Evolutionary conservation across 2,329 filamentous ascomycete species (phyloP), one percentile per base, ranked within the genome.

Genomic region (Karstenula rhodostoma): DNA sequence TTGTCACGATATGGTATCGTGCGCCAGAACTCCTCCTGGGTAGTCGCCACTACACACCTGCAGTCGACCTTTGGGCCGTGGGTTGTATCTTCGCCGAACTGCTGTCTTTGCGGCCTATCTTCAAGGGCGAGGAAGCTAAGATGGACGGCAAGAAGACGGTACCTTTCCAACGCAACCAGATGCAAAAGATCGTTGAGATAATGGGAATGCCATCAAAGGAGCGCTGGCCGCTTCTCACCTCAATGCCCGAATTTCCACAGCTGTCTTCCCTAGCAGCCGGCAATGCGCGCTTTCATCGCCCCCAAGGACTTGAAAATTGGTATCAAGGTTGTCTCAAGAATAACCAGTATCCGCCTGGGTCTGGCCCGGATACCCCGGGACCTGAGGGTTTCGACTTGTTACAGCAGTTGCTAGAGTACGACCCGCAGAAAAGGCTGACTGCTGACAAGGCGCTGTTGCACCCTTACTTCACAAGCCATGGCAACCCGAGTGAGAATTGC

Each of bases 1-100:
- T 99, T 55, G 95, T 99, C 15, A 99, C 95, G 0, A 99, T 99
- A 64, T 99, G 95, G 95, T 99, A 99, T 73, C 92, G 95, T 23
- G 95, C 95, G 0, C 95, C 95, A 0, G 95, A 99, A 78, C 85
- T 99, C 4, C 87, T 99, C 1, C 87, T 99, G 3, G 95, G 95
- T 2, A 93, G 90, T 52, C 87, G 92, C n/a, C 95, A 99, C 78
- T 99, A 99, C 80, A 98, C 95, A 0, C 94, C 95, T 0, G 94
- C 95, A 23, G 93, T 99, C 66, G 95, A 99, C 77, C 89, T 98
- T 78, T 99, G 95, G 95, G 95, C 95, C 2, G 89, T 99, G 0
- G 95, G 95, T 0, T 99, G 95, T 77, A 99, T 99, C 72, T 98
- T 99, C 73, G 95, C 95, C 2, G 95, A 99, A 77, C 83, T 99